These are phyloP conservation scores for Hymenoscyphus fructigenus DNA, from an alignment of 2,329 filamentous ascomycete genomes.

Conservation along the genomic window DNA sequence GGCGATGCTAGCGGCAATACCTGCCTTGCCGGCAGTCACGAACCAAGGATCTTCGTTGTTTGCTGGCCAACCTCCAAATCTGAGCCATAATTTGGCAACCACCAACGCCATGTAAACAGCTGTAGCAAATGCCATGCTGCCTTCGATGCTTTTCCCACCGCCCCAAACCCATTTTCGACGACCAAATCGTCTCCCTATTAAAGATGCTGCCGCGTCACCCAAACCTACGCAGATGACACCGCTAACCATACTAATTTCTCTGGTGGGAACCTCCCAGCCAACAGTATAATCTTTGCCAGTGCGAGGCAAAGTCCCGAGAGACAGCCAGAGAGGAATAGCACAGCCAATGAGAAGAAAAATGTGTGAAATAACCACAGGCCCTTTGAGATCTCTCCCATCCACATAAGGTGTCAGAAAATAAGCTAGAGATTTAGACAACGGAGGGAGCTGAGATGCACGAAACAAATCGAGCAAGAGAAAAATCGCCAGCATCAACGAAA, in stretches of 20 bases:
- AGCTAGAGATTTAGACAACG: slow-evolving; percentile 81
- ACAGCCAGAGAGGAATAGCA: slow-evolving; percentile 90
- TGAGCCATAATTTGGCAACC: slow-evolving; percentile 70
- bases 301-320: slow-evolving; percentile 67
- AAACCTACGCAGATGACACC: slow-evolving; percentile 94
- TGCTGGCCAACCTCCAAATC: slow-evolving; percentile 72
- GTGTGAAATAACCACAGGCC: slow-evolving; percentile 92
- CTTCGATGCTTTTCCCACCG: slow-evolving; percentile 93
- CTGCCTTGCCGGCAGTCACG: slow-evolving; percentile 67
- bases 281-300: slow-evolving; percentile 53
- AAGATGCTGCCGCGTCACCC: slow-evolving; percentile 87
- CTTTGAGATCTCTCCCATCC: slow-evolving; percentile 87
- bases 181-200: slow-evolving; percentile 85
- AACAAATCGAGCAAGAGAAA: slow-evolving; percentile 89
- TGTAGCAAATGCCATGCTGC: slow-evolving; percentile 74
- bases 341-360: slow-evolving; percentile 92
- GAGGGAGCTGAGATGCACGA: slow-evolving; percentile 86
- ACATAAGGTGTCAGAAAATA: slow-evolving; percentile 90
- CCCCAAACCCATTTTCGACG: slow-evolving; percentile 94
- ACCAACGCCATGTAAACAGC: slow-evolving; percentile 77
- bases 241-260: slow-evolving; percentile 86
- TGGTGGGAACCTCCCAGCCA: slow-evolving; percentile 72
- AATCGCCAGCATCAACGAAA: slow-evolving; percentile 75
- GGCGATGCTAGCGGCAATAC: slow-evolving; percentile 72
- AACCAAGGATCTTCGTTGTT: slow-evolving; percentile 75